Percentiles rank a stretch among this genome's conserved stretches.
Conservation (phyloP, 2,329 filamentous ascomycete species). For the Aspergillus puulaauensis region DNA sequence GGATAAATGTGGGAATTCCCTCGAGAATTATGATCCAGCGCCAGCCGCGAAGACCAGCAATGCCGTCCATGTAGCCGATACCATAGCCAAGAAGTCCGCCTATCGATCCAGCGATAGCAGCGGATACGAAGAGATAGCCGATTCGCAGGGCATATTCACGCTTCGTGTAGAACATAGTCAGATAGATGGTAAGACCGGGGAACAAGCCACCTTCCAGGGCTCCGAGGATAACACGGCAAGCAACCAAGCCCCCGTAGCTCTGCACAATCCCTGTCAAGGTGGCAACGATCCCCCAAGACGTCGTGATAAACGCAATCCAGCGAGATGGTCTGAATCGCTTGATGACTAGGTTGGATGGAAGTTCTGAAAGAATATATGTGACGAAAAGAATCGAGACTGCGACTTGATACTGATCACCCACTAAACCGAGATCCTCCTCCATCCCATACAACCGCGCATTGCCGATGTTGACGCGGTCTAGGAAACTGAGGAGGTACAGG, state of each 20-base stretch:
- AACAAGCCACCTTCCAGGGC: constrained; percentile 8
- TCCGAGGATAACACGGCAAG: constrained; percentile 8
- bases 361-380: constrained; percentile 12
- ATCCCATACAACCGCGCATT: constrained; percentile 7
- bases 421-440: constrained; percentile 9
- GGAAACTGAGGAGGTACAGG: constrained; percentile 9
- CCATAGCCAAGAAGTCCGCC: constrained; percentile 10
- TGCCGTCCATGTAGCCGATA: constrained; percentile 11
- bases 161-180: constrained; percentile 12
- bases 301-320: constrained; percentile 12
- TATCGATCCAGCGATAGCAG: constrained; percentile 9
- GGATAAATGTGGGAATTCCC: constrained; percentile 9
- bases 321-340: constrained; percentile 10
- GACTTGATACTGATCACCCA: constrained; percentile 8
- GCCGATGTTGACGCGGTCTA: constrained; percentile 11
- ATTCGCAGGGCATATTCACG: constrained; percentile 11
- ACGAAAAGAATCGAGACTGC: constrained; percentile 11
- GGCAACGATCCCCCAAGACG: constrained; percentile 9
- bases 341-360: constrained; percentile 11
- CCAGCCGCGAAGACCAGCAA: constrained; percentile 10
- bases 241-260: constrained; percentile 1
- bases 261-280: constrained; percentile 7
- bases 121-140: constrained; percentile 13
- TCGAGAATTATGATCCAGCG: constrained; percentile 15
- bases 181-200: constrained; percentile 11